phyloP scores from a whole-genome alignment of 202 grass and related monocot species.

The Zoysia matrella region DNA sequence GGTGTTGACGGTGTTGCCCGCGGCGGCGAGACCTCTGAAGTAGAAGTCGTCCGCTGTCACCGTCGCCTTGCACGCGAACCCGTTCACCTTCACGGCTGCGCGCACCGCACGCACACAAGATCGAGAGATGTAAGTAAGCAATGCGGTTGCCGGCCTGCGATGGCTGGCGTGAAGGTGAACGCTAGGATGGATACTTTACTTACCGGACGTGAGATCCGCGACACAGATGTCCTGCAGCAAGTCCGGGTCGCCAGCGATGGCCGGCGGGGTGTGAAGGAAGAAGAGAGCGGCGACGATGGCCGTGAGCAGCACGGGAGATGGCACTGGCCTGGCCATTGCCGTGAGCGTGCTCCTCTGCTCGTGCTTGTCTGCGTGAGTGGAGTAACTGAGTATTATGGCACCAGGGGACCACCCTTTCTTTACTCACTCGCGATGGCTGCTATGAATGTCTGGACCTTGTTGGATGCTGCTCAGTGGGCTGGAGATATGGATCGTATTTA shows the following conservation, averaged over 20 bases:
- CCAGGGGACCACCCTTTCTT: slow-evolving; percentile 26
- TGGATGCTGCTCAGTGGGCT: slow-evolving; percentile 9
- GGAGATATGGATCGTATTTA: slow-evolving; percentile 38
- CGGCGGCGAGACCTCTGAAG: slow-evolving; percentile 46
- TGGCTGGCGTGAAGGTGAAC: no score
- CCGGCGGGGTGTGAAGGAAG: slow-evolving; percentile 29
- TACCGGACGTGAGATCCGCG: slow-evolving; percentile 57
- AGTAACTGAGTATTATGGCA: neutral
- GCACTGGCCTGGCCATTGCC: slow-evolving; percentile 16
- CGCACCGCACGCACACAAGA: neutral
- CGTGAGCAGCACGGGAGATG: neutral
- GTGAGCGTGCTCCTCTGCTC: slow-evolving; percentile 15
- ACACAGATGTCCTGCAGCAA: slow-evolving; percentile 81
- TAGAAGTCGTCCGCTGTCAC: slow-evolving; percentile 70
- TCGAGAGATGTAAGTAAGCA: neutral
- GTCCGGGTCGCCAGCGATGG: slow-evolving; percentile 57
- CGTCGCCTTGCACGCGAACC: slow-evolving; percentile 72
- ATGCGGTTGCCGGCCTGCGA: neutral
- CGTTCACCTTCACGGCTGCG: slow-evolving; percentile 70
- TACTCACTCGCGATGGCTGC: slow-evolving; percentile 20
- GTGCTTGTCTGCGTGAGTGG: slow-evolving; percentile 17
- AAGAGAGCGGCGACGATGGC: slow-evolving; percentile 17
- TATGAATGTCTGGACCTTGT: slow-evolving; percentile 17
- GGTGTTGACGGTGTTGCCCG: slow-evolving; percentile 63
- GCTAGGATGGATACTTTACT: neutral